These are phyloP conservation scores for Elongisporangium undulatum DNA, from an alignment of 352 stramenopile genomes.

Conservation along the genomic window DNA sequence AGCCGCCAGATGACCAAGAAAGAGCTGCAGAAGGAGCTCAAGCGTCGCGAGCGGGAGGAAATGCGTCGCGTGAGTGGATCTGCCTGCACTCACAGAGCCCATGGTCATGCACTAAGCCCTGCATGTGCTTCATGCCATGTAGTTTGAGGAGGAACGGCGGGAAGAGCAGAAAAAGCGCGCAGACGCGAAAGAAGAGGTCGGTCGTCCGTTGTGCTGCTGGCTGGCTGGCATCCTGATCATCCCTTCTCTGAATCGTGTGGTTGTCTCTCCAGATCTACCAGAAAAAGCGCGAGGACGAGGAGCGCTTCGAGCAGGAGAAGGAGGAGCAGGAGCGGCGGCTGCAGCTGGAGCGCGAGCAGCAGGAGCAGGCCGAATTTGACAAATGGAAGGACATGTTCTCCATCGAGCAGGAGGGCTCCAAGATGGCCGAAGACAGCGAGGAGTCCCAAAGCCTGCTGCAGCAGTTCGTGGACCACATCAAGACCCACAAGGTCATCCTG, in stretches of 20 bases:
- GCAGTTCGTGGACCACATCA: slow-evolving; percentile 71
- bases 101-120: not conserved
- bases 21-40: slow-evolving; percentile 75
- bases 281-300: slow-evolving; percentile 62
- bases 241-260: slow-evolving; percentile 2
- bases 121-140: slow-evolving; percentile 5
- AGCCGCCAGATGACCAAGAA: slow-evolving; percentile 67
- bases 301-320: slow-evolving; percentile 31
- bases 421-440: slow-evolving; percentile 45
- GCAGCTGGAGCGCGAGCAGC: slow-evolving; percentile 46
- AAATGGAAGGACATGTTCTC: slow-evolving; percentile 77
- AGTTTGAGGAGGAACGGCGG: slow-evolving; percentile 70
- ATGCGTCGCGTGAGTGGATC: slow-evolving; percentile 40
- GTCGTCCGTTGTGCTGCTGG: not conserved
- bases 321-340: slow-evolving; percentile 42
- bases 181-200: slow-evolving; percentile 53
- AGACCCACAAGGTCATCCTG: slow-evolving; percentile 71
- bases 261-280: slow-evolving; percentile 16
- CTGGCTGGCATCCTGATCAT: not conserved
- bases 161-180: slow-evolving; percentile 47
- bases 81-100: not conserved
- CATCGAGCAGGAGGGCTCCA: slow-evolving; percentile 59
- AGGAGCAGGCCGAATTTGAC: slow-evolving; percentile 72
- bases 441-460: slow-evolving; percentile 62
- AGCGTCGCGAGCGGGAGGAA: slow-evolving; percentile 69